phyloP scores from a whole-genome alignment of 305 asterid species.

The Stenogyne calaminthoides region DNA sequence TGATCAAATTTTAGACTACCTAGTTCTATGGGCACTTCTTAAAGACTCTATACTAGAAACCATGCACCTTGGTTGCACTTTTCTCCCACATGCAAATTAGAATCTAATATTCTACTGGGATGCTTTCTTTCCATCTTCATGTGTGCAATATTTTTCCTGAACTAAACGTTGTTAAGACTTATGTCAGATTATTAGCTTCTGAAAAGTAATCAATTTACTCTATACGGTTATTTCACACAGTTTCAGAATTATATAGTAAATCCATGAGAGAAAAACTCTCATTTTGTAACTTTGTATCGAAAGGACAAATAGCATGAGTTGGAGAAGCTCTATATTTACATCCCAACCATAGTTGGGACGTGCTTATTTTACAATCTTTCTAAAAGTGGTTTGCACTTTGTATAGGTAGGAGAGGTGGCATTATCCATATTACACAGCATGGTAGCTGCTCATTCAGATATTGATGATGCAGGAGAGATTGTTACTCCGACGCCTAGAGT shows the following conservation, averaged over 20 bases:
- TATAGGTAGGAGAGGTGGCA: slow-evolving; percentile 93
- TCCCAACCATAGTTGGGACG: slow-evolving; percentile 10
- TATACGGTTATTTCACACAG: background rate
- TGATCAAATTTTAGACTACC: background rate
- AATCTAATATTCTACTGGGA: background rate
- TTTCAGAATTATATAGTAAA: background rate
- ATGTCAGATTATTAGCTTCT: background rate
- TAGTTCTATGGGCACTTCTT: background rate
- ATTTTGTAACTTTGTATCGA: background rate
- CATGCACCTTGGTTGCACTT: slow-evolving; percentile 5
- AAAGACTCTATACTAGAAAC: background rate
- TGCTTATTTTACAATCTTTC: slow-evolving; percentile 28
- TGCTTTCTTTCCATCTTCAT: background rate
- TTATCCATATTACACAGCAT: slow-evolving; percentile 91
- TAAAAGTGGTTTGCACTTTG: slow-evolving; percentile 27
- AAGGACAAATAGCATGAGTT: slow-evolving; percentile 17
- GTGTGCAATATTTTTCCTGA: background rate
- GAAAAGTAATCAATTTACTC: slow-evolving; percentile 4
- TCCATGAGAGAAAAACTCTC: background rate
- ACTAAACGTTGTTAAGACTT: background rate
- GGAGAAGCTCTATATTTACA: slow-evolving; percentile 23
- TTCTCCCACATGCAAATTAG: background rate
- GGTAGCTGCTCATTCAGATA: slow-evolving; percentile 98
- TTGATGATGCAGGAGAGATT: slow-evolving; percentile 99
- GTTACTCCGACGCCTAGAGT: slow-evolving; percentile 99